Evolutionary conservation across 1,284 basidiomycete species (phyloP).

Genomic region (Testicularia cyperi): DNA sequence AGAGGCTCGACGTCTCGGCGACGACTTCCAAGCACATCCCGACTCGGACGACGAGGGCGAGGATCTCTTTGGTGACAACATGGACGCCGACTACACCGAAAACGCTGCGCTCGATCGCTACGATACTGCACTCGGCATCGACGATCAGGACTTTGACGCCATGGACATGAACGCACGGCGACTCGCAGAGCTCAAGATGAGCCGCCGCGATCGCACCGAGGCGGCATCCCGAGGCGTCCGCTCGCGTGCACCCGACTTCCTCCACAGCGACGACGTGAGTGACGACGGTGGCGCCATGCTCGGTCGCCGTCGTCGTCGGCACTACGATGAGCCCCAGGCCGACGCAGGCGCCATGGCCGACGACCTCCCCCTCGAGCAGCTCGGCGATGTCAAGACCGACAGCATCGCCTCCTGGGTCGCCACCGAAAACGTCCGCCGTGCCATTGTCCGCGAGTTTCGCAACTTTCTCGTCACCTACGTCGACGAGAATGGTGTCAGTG

Average conservation of each 20-base stretch:
- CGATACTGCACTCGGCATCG: constrained; percentile 75
- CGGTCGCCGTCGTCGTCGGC: constrained; percentile 58
- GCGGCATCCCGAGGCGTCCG: constrained; percentile 65
- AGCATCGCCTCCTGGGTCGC: constrained; percentile 97
- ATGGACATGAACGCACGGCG: constrained; percentile 75
- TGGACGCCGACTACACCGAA: constrained; percentile 78
- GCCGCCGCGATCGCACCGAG: constrained; percentile 78
- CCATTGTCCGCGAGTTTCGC: constrained; percentile 88
- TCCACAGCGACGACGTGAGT: constrained; percentile 70
- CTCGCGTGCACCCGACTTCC: constrained; percentile 77
- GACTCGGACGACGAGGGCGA: constrained; percentile 74
- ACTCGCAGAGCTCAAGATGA: constrained; percentile 85
- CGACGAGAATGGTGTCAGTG: constrained; percentile 84
- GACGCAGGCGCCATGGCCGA: constrained; percentile 67
- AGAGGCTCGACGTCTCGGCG: constrained; percentile 51
- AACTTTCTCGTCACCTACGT: constrained; percentile 95
- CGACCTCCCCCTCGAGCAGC: constrained; percentile 91
- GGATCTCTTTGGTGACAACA: constrained; percentile 82
- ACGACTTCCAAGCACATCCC: constrained; percentile 69
- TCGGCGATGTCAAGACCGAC: constrained; percentile 95
- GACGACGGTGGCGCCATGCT: constrained; percentile 59
- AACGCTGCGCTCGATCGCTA: constrained; percentile 84
- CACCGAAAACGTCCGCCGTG: constrained; percentile 81
- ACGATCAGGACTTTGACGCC: constrained; percentile 78
- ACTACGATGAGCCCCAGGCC: constrained; percentile 65